A percentile compares a stretch with the other conserved stretches of the same genome.
These are phyloP conservation scores for Mycosarcoma maydis DNA, from an alignment of 1,284 basidiomycete genomes.

Conservation along the genomic window DNA sequence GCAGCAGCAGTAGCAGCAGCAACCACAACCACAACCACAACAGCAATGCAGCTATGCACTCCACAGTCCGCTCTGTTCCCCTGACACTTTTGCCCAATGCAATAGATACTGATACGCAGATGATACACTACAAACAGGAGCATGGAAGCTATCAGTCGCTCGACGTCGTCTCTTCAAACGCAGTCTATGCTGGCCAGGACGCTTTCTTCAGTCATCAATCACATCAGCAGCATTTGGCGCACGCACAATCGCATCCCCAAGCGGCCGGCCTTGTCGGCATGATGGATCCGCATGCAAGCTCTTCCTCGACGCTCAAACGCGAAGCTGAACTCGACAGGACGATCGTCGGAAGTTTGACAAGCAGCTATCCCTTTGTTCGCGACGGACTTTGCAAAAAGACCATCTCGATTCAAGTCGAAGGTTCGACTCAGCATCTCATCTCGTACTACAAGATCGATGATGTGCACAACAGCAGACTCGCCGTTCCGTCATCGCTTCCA, in stretches of 20 bases:
- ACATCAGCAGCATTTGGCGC: slow-evolving; percentile 3
- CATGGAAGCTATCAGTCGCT: slow-evolving; percentile 10
- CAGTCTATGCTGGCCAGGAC: slow-evolving; percentile 24
- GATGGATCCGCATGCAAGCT: slow-evolving; percentile 10
- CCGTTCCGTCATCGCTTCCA: slow-evolving; percentile 85
- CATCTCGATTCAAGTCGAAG: slow-evolving; percentile 87
- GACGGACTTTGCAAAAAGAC: slow-evolving; percentile 73
- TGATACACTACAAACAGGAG: slow-evolving; percentile 26
- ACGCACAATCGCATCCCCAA: slow-evolving; percentile 23
- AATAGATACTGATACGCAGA: slow-evolving; percentile 22
- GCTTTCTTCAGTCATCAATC: slow-evolving; percentile 14
- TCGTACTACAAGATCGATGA: slow-evolving; percentile 96
- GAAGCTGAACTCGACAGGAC: slow-evolving; percentile 51
- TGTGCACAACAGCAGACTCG: slow-evolving; percentile 84
- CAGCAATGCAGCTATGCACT: slow-evolving; percentile 9
- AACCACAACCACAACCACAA: no score
- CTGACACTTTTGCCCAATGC: slow-evolving; percentile 30
- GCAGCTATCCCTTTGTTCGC: slow-evolving; percentile 57
- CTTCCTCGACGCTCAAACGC: slow-evolving; percentile 12
- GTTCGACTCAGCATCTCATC: slow-evolving; percentile 90
- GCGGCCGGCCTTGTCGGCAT: slow-evolving; percentile 39
- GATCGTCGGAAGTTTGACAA: slow-evolving; percentile 61
- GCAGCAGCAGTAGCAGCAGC: neutral
- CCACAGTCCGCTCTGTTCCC: slow-evolving; percentile 26
- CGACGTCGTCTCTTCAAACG: slow-evolving; percentile 12